phyloP scores from a whole-genome alignment of 129 eudicot genomes.

The Silybum marianum region DNA sequence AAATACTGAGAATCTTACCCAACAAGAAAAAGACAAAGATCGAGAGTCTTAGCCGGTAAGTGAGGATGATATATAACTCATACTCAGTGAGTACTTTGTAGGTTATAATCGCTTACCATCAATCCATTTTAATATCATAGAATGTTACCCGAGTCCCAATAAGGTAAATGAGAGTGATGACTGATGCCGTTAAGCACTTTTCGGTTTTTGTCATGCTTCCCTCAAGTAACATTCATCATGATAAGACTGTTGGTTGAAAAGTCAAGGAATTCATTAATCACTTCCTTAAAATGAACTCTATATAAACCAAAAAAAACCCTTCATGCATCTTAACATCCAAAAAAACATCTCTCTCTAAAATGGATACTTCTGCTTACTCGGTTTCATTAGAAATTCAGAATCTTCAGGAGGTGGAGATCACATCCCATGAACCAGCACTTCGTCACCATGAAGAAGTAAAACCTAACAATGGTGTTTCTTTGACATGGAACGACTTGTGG shows the following conservation, averaged over 20 bases:
- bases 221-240: not conserved
- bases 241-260: not conserved
- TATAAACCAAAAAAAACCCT: not conserved
- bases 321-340: not conserved
- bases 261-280: not conserved
- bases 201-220: not conserved
- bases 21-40: too few relatives aligned
- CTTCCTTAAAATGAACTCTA: not conserved
- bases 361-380: slow-evolving; percentile 17
- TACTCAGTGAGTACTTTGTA: too few relatives aligned
- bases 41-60: too few relatives aligned
- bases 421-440: slow-evolving; percentile 11
- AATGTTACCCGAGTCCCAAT: too few relatives aligned
- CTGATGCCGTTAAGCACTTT: too few relatives aligned
- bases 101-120: too few relatives aligned
- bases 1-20: too few relatives aligned
- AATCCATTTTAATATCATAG: too few relatives aligned
- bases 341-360: not conserved
- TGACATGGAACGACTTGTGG: slow-evolving; percentile 58
- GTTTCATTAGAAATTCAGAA: not conserved
- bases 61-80: too few relatives aligned
- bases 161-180: too few relatives aligned
- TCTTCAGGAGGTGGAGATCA: slow-evolving; percentile 29
- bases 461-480: slow-evolving; percentile 22
- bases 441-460: not conserved